Evolutionary conservation across 257 asterid species (phyloP).

Genomic region (Nicotiana knightiana): DNA sequence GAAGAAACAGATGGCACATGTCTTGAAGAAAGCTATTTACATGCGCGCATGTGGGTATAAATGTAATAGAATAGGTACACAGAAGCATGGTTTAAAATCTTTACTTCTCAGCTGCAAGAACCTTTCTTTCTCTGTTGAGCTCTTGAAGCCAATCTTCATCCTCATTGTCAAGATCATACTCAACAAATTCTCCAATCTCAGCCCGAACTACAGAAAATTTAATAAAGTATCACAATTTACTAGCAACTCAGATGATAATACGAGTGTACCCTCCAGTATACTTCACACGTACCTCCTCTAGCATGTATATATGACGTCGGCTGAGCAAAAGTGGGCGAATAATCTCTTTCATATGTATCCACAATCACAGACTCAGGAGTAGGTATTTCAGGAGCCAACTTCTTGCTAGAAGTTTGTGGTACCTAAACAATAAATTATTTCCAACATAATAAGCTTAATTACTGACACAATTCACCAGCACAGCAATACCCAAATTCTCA

Average conservation of each 20-base stretch:
- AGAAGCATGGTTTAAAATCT: constrained; percentile 13
- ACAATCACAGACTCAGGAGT: constrained; percentile 88
- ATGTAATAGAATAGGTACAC: background rate
- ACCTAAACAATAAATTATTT: constrained; percentile 33
- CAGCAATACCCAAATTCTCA: background rate
- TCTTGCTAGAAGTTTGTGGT: constrained; percentile 58
- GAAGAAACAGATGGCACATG: background rate
- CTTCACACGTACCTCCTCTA: constrained; percentile 68
- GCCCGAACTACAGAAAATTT: constrained; percentile 63
- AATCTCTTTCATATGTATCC: constrained; percentile 95
- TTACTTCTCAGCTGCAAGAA: constrained; percentile 73
- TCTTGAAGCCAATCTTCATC: constrained; percentile 95
- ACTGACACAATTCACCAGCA: background rate
- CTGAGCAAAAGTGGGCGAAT: constrained; percentile 79
- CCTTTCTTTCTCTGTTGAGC: constrained; percentile 65
- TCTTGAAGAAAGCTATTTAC: background rate
- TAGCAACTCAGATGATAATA: constrained; percentile 2
- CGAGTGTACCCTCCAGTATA: constrained; percentile 3
- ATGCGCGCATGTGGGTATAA: background rate
- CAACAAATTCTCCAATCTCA: constrained; percentile 93
- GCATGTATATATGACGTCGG: constrained; percentile 87
- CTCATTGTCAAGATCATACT: constrained; percentile 97
- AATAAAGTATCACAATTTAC: constrained; percentile 9
- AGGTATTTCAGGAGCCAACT: constrained; percentile 82
- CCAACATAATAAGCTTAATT: background rate